Evolutionary conservation across 192 early-diverging fungal genomes (phyloP).

Genomic region (Linnemannia elongata): DNA sequence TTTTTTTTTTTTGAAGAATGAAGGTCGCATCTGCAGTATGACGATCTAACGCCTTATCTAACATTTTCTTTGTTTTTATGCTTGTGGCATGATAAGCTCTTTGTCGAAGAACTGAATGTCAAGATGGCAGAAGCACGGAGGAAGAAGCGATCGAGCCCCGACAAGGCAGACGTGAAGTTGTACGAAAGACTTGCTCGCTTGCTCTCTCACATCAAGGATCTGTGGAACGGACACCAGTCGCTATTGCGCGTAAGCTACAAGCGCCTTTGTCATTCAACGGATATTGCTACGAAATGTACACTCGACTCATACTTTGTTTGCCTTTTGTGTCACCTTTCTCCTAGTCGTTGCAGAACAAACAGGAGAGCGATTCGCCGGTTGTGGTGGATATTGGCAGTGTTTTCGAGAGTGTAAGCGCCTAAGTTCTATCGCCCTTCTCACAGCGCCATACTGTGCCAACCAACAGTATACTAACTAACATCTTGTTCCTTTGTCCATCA

Average conservation of each 20-base stretch:
- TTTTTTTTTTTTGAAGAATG: not conserved
- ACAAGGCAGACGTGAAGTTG: constrained; percentile 41
- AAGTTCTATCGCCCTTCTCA: not conserved
- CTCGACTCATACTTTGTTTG: too few species aligned
- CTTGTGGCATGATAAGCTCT: constrained; percentile 19
- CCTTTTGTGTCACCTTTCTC: not conserved
- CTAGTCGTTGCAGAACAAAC: constrained; percentile 41
- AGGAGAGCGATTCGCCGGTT: constrained; percentile 27
- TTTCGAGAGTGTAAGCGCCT: constrained; percentile 37
- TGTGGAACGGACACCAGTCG: constrained; percentile 53
- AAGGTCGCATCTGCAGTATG: too few species aligned
- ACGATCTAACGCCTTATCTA: not conserved
- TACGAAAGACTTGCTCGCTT: constrained; percentile 44
- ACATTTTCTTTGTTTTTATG: not conserved
- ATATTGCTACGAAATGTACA: not conserved
- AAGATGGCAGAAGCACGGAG: constrained; percentile 48
- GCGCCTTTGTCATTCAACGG: not conserved
- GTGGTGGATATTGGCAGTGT: constrained; percentile 44
- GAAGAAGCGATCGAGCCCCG: constrained; percentile 43
- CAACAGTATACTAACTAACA: not conserved
- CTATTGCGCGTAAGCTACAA: constrained; percentile 25
- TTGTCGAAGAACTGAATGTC: constrained; percentile 52
- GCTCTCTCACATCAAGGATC: constrained; percentile 49
- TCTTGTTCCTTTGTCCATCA: not conserved
- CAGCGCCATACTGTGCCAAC: not conserved